phyloP scores from a whole-genome alignment of 768 basidiomycete species.

The Lentinula detonsa region DNA sequence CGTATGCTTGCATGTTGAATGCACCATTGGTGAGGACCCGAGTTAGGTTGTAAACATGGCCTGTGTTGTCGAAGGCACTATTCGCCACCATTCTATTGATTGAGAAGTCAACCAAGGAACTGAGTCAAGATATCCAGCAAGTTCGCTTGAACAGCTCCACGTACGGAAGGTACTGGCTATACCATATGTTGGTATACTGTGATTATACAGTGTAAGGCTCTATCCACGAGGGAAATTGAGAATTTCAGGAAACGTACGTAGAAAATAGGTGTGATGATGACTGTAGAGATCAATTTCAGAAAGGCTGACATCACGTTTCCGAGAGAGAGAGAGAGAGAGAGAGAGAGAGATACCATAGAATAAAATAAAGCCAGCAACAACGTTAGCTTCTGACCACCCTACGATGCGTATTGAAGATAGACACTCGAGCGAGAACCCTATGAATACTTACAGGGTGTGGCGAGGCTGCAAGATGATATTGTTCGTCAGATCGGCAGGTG shows the following conservation, averaged over 20 bases:
- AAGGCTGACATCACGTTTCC: not conserved
- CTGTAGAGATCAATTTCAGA: constrained; percentile 18
- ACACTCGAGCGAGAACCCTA: not conserved
- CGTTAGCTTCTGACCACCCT: constrained; percentile 54
- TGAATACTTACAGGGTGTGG: constrained; percentile 36
- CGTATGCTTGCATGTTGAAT: constrained; percentile 30
- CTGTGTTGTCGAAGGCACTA: constrained; percentile 58
- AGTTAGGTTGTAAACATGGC: constrained; percentile 35
- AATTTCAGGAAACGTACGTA: constrained; percentile 25
- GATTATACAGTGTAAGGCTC: too few relatives aligned
- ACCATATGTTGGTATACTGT: constrained; percentile 51
- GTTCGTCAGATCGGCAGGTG: constrained; percentile 7
- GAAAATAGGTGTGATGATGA: constrained; percentile 46
- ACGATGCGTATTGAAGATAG: not conserved
- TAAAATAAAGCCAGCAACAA: constrained; percentile 34
- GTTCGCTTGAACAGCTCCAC: constrained; percentile 18
- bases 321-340: not conserved
- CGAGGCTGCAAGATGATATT: constrained; percentile 25
- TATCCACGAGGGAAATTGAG: not conserved
- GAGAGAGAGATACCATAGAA: constrained; percentile 31
- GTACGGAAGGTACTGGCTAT: constrained; percentile 53
- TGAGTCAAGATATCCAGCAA: constrained; percentile 13
- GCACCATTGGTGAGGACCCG: constrained; percentile 32
- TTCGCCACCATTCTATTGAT: constrained; percentile 36
- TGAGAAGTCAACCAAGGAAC: not conserved